Evolutionary conservation across 371 early-diverging fungal species (phyloP), one percentile per base, ranked within the genome.

Genomic region (Circinella minor): DNA sequence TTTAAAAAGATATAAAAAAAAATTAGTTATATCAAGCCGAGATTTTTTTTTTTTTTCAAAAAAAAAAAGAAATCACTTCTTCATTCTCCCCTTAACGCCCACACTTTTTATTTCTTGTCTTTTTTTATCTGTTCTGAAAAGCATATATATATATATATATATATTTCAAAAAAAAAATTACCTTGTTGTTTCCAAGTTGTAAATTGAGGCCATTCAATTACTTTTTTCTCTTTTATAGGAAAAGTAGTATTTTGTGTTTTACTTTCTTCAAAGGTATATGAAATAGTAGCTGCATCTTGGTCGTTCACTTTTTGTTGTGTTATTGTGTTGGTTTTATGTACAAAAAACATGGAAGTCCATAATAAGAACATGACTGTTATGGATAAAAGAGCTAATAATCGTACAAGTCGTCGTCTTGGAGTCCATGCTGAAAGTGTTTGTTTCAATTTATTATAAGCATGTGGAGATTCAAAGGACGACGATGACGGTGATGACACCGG

Each of bases 201-300:
- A 20, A 71, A 71, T 34, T 71, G 67, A 9, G 71, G 71, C 71
- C 71, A 71, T 38, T 39, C 14, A 17, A 18, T 18, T 2, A 43
- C 57, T 51, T 66, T 18, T 17, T 27, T 54, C 11, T 36, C 51
- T 15, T 6, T 39, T 43, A 48, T 34, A n/a, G 36, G n/a, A 9
- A 6, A 7, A 37, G 60, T 36, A 46, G 20, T 37, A 43, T 43
- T 43, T 1, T 43, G 6, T 6, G 43, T 36, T 36, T 36, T 5
- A 20, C 10, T 11, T 15, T 51, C 27, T 57, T 57, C 57, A 57
- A 17, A 57, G 4, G 36, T 27, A 46, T 18, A 5, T 38, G 55
- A 9, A 43, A 43, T 9, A 43, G 55, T 15, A 39, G 38, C 27
- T 37, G 46, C 10, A 15, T 34, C 43, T 36, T 67, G 17, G 68